phyloP scores from a whole-genome alignment of 371 early-diverging fungal genomes.

The Lichtheimia ornata region DNA sequence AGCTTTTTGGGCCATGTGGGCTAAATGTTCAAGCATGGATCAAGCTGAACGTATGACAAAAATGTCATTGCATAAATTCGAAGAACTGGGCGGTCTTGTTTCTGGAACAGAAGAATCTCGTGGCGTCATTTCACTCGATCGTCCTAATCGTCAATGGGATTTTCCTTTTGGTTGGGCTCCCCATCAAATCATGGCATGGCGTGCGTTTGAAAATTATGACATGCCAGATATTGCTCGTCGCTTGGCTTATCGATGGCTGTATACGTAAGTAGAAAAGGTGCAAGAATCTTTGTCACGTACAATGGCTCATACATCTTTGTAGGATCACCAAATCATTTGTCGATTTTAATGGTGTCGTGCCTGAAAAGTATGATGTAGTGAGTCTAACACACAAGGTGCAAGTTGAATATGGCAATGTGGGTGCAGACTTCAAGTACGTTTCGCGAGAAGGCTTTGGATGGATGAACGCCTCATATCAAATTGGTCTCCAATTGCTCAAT shows the following conservation, averaged over 20 bases:
- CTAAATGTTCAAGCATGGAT: slow-evolving; percentile 63
- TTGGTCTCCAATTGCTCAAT: slow-evolving; percentile 81
- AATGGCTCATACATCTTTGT: not conserved
- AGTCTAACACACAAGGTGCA: slow-evolving; percentile 87
- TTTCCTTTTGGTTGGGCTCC: slow-evolving; percentile 97
- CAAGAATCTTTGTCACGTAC: not conserved
- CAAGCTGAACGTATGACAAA: slow-evolving; percentile 64
- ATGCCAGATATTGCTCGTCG: slow-evolving; percentile 76
- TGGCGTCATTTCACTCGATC: slow-evolving; percentile 70
- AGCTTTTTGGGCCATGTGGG: slow-evolving; percentile 77
- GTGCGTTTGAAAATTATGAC: slow-evolving; percentile 85
- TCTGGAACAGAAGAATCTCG: slow-evolving; percentile 88
- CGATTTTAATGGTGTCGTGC: slow-evolving; percentile 96
- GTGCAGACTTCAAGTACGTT: slow-evolving; percentile 92
- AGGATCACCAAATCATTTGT: slow-evolving; percentile 92
- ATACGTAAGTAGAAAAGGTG: slow-evolving; percentile 57
- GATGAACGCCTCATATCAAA: slow-evolving; percentile 96
- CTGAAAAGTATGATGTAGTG: slow-evolving; percentile 94
- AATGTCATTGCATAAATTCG: slow-evolving; percentile 67
- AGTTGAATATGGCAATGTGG: slow-evolving; percentile 96
- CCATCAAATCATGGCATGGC: slow-evolving; percentile 97
- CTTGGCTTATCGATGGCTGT: slow-evolving; percentile 94
- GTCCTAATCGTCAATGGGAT: slow-evolving; percentile 98
- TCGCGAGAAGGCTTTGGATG: slow-evolving; percentile 97
- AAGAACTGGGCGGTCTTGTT: slow-evolving; percentile 87